Base-by-base conservation (phyloP, 1,284 basidiomycete genomes). In the Leccinum fuscescens region DNA sequence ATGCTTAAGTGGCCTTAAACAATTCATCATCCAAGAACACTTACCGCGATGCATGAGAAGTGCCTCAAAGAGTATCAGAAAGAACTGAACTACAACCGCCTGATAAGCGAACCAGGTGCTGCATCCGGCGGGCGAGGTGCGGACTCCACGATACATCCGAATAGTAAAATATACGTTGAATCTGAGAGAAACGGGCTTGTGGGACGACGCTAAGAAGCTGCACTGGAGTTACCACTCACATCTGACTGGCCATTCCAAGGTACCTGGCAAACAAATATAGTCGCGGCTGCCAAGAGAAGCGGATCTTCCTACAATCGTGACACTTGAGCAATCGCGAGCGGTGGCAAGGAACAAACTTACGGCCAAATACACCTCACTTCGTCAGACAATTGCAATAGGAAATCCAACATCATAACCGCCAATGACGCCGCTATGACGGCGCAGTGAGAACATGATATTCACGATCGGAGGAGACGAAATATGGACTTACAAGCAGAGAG, bases 31-130 rank as follows among this genome's bases (percentile, higher is more conserved):
- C 7, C 22, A 51, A 17, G 9, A 12, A 22, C 9, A 48, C 62
- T 14, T 48, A 66, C 65, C 37, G 8, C 65, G 62, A 39, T 60
- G 65, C 65, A 66, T 66, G 35, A 66, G 44, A n/a, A 63, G 33
- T 17, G 24, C 35, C n/a, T 66, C 62, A 1, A 57, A 54, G 15
- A 27, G 48, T 14, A 29, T 53, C 3, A 66, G 58, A 6, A 66
- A 55, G 15, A 62, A 35, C 24, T 64, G 62, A 0, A 66, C 55
- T 7, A 59, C 49, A 3, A 58, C 3, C 11, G 58, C 64, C 15
- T 66, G 64, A 58, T 58, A 66, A 22, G 31, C 24, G 35, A 64
- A 66, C 65, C 65, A 66, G 15, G 27, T 15, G 4, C 48, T 57
- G 29, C 65, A 66, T 11, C 55, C 56, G 14, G 44, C 14, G 4